Percentiles rank a stretch among this genome's conserved stretches.
Conservation (phyloP, 306 rosid genomes). For the Carpinus fangiana region DNA sequence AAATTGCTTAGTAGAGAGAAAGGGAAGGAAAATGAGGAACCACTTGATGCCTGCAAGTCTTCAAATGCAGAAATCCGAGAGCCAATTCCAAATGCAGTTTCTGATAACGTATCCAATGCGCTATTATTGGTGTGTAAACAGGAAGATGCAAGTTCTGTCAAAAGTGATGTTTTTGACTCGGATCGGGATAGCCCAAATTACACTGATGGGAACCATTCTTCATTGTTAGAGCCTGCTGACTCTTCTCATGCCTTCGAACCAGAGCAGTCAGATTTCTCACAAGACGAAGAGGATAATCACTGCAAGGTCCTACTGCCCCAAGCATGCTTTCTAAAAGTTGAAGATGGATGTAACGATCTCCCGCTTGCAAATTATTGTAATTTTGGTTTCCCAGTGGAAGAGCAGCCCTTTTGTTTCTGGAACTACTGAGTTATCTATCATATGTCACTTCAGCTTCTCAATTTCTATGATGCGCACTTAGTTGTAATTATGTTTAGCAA, state of each 20-base stretch:
- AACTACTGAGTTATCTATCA: constrained; percentile 29
- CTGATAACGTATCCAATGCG: constrained; percentile 40
- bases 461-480: neutral
- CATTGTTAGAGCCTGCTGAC: constrained; percentile 61
- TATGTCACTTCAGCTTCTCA: neutral
- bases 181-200: constrained; percentile 53
- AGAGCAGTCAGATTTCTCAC: constrained; percentile 75
- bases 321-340: constrained; percentile 49
- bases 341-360: constrained; percentile 50
- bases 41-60: constrained; percentile 40
- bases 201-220: constrained; percentile 52
- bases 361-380: constrained; percentile 49
- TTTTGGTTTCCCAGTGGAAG: constrained; percentile 52
- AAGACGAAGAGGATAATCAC: constrained; percentile 65
- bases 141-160: constrained; percentile 82
- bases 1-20: constrained; percentile 45
- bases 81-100: constrained; percentile 36
- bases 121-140: constrained; percentile 55
- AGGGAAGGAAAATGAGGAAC: constrained; percentile 37
- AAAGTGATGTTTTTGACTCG: constrained; percentile 69
- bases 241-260: constrained; percentile 61
- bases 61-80: constrained; percentile 37
- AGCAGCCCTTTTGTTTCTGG: constrained; percentile 70
- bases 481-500: constrained; percentile 47
- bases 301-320: constrained; percentile 45